Percentiles rank a stretch among this genome's conserved stretches.
These are phyloP conservation scores for Podaxis sp. DNA, from an alignment of 768 basidiomycete species.

Conservation along the genomic window DNA sequence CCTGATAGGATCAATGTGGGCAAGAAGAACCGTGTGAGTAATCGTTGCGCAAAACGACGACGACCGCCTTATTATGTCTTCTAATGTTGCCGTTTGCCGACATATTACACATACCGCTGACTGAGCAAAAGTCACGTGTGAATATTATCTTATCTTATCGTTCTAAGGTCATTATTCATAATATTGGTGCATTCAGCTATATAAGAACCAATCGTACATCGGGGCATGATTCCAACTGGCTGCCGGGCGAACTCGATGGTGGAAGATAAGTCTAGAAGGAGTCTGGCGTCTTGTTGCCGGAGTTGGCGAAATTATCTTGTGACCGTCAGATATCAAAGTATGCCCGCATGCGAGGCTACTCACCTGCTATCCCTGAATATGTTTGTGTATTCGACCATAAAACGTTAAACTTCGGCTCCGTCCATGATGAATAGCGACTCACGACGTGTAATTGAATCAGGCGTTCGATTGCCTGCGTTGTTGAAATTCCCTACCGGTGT, in stretches of 20 bases:
- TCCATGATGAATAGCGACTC: not conserved
- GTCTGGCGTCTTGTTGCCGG: not conserved
- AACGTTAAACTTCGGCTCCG: not conserved
- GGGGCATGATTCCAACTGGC: not conserved
- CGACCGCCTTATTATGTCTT: not conserved
- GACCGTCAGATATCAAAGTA: not conserved
- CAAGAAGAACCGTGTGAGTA: not conserved
- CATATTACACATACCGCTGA: not conserved
- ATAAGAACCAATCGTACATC: not conserved
- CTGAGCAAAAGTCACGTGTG: conserved; percentile 1
- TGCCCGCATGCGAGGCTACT: not conserved
- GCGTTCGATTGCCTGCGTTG: not conserved
- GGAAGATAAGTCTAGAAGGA: not conserved
- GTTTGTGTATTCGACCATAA: not conserved
- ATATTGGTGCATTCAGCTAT: too few relatives aligned
- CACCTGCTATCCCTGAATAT: not conserved
- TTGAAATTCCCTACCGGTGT: not conserved
- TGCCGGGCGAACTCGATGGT: not conserved
- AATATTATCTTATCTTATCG: not conserved
- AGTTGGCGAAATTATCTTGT: not conserved
- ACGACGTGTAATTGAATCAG: not conserved
- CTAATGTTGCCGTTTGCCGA: not conserved
- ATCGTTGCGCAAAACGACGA: not conserved
- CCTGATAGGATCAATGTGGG: conserved; percentile 9
- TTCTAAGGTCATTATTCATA: not conserved